Percentiles rank a stretch among this genome's conserved stretches.
Evolutionary conservation across 306 rosid species (phyloP).

Genomic region (Cicer cuneatum): DNA sequence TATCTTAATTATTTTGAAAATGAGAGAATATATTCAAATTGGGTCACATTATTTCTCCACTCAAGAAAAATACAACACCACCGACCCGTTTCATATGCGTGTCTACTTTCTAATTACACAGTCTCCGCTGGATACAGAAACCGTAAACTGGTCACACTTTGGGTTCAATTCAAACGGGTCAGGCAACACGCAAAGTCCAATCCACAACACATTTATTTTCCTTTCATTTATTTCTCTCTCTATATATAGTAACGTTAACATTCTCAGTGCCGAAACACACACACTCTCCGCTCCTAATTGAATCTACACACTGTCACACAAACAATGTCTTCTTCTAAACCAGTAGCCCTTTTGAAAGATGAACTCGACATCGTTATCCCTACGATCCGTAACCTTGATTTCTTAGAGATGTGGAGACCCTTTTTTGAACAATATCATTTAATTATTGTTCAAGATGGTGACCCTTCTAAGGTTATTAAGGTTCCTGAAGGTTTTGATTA

Average conservation of each 20-base stretch:
- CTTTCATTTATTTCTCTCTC: not conserved
- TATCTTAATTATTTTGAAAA: too few relatives aligned
- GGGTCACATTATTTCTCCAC: too few relatives aligned
- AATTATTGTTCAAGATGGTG: constrained; percentile 87
- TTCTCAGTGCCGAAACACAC: not conserved
- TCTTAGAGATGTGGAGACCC: constrained; percentile 92
- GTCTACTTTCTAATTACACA: not conserved
- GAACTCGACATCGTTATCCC: constrained; percentile 92
- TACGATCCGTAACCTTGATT: constrained; percentile 85
- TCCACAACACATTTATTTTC: not conserved
- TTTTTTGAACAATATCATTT: constrained; percentile 72
- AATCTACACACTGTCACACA: not conserved
- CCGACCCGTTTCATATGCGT: not conserved
- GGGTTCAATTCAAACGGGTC: not conserved
- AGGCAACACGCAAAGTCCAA: too few relatives aligned
- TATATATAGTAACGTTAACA: constrained; percentile 10
- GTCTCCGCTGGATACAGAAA: too few relatives aligned
- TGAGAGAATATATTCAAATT: too few relatives aligned
- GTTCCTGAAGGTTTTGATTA: constrained; percentile 83
- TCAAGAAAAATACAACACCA: not conserved
- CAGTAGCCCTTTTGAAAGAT: constrained; percentile 66
- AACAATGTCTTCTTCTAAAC: constrained; percentile 57
- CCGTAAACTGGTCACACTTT: too few relatives aligned
- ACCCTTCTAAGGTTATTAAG: constrained; percentile 64
- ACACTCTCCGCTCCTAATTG: constrained; percentile 9